phyloP scores from a whole-genome alignment of 495 filamentous ascomycete genomes.

The Penicillium arizonense region DNA sequence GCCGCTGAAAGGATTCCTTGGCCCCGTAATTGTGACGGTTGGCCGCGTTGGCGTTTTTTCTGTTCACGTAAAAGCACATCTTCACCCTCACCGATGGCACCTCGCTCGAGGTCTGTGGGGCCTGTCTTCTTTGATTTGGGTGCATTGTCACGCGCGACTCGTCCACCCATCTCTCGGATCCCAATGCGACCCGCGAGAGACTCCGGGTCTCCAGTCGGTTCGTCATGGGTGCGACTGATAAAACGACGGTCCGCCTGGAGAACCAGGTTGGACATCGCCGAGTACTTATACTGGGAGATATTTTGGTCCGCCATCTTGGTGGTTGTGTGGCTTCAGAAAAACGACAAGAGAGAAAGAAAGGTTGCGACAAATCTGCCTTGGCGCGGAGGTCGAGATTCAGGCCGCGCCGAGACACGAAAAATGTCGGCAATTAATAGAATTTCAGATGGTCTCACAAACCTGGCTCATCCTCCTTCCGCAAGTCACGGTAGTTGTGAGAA shows the following conservation, averaged over 20 bases:
- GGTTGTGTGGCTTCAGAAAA: conserved; percentile 9
- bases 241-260: conserved; percentile 98
- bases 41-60: conserved; percentile 77
- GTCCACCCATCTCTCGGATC: conserved; percentile 89
- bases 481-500: conserved; percentile 29
- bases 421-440: conserved; percentile 19
- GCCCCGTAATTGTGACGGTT: conserved; percentile 68
- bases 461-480: conserved; percentile 42
- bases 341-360: conserved; percentile 19
- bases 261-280: conserved; percentile 99
- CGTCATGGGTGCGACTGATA: conserved; percentile 85
- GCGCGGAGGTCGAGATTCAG: conserved; percentile 36
- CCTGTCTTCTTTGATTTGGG: conserved; percentile 74
- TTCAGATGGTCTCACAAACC: conserved; percentile 38
- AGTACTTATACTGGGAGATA: conserved; percentile 99
- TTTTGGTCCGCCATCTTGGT: conserved; percentile 84
- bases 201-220: conserved; percentile 95
- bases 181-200: conserved; percentile 91
- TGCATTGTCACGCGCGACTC: conserved; percentile 73
- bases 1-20: conserved; percentile 81
- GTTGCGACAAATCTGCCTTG: conserved; percentile 32
- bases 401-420: conserved; percentile 15
- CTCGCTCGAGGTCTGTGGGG: conserved; percentile 68
- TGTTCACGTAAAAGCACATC: conserved; percentile 85
- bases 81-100: conserved; percentile 76